Percentiles rank a stretch among this genome's conserved stretches.
These are phyloP conservation scores for Austropuccinia psidii DNA, from an alignment of 1,284 basidiomycete genomes.

Conservation along the genomic window DNA sequence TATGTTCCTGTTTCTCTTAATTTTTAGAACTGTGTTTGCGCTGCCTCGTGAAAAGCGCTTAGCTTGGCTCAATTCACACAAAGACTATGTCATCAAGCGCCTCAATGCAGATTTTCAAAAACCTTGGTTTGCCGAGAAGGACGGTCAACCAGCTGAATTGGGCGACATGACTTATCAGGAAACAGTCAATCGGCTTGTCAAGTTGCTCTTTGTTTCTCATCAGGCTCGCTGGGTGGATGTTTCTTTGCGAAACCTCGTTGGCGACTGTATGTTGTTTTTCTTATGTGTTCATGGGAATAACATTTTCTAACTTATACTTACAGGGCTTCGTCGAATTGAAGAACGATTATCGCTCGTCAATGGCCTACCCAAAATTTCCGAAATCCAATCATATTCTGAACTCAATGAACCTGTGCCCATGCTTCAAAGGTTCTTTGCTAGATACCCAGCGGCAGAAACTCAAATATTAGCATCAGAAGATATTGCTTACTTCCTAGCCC, in stretches of 20 bases:
- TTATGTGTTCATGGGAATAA: neutral
- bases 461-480: constrained; percentile 93
- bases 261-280: constrained; percentile 53
- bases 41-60: constrained; percentile 88
- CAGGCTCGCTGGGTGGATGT: constrained; percentile 88
- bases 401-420: constrained; percentile 76
- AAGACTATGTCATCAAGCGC: constrained; percentile 80
- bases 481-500: constrained; percentile 87
- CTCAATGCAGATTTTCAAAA: constrained; percentile 94
- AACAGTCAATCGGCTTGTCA: constrained; percentile 77
- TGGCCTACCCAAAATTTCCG: constrained; percentile 67
- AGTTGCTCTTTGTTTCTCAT: constrained; percentile 85
- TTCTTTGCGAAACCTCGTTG: constrained; percentile 87
- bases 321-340: constrained; percentile 56
- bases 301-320: neutral
- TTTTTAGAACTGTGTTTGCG: constrained; percentile 66
- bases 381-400: constrained; percentile 77
- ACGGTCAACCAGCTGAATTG: constrained; percentile 73
- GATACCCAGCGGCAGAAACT: constrained; percentile 68
- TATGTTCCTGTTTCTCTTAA: neutral
- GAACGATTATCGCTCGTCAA: constrained; percentile 94
- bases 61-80: constrained; percentile 77
- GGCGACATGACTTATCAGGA: constrained; percentile 99
- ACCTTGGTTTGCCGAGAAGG: constrained; percentile 75
- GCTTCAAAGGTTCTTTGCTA: constrained; percentile 71